These are phyloP conservation scores for Jatropha multifida DNA, from an alignment of 441 rosid species.

Conservation along the genomic window DNA sequence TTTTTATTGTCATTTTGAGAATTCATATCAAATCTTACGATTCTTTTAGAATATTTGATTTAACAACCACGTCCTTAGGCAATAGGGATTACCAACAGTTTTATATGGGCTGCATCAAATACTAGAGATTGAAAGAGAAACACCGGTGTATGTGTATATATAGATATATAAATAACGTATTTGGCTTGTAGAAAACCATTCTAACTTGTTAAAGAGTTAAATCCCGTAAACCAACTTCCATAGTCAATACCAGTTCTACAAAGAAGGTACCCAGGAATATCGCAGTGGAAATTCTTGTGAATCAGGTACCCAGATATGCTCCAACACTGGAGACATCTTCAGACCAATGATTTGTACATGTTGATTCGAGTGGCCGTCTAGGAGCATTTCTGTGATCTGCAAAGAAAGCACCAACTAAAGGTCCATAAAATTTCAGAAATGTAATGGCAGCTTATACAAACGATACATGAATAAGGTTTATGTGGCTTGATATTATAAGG, in stretches of 20 bases:
- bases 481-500: background rate
- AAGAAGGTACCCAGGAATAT: slow-evolving; percentile 24
- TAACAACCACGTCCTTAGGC: no score
- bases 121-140: no score
- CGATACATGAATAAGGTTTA: no score
- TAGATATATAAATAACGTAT: no score
- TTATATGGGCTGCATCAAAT: no score
- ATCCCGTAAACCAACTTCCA: background rate
- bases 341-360: slow-evolving; percentile 44
- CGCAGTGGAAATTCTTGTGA: slow-evolving; percentile 29
- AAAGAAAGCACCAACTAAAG: background rate
- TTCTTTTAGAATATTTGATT: no score
- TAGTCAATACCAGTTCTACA: background rate
- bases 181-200: no score
- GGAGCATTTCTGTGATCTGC: slow-evolving; percentile 42
- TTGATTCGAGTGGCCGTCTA: slow-evolving; percentile 40
- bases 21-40: no score
- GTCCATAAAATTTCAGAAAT: background rate
- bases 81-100: no score
- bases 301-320: slow-evolving; percentile 27
- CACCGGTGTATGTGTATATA: no score
- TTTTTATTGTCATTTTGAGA: no score
- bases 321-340: slow-evolving; percentile 31
- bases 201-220: no score
- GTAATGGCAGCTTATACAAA: background rate